Base-by-base conservation (phyloP, 2,329 filamentous ascomycete genomes). In the Fusarium vanettenii region DNA sequence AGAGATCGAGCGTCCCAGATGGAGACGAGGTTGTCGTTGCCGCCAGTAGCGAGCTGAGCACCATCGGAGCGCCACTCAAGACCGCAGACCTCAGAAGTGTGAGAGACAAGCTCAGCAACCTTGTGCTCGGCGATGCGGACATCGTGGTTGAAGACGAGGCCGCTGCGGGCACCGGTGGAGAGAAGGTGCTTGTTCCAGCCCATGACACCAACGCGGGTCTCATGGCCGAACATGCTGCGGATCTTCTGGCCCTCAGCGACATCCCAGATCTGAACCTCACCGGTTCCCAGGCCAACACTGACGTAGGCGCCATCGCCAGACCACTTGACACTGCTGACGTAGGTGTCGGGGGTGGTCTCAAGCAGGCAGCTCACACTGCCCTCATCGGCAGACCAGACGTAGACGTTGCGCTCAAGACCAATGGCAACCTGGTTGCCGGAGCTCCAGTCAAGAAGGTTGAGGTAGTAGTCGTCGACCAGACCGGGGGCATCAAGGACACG, bases 251-350 rank as follows among this genome's bases (percentile, higher is more conserved):
- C 92, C 84, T 99, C 97, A 79, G 97, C 94, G 31, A 98, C 96
- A 80, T 98, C 97, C 96, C 97, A 99, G 86, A 99, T 99, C 87
- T 99, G 97, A 41, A 99, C 95, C 84, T 99, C 97, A 70, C 97
- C 97, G 41, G 95, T 95, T 71, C 95, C 96, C 60, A 99, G 93
- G 71, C 97, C 97, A 77, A 98, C 95, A 74, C 95, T 93, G 75
- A 99, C 95, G 81, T 99, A 98, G 35, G 96, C 95, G 70, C 97
- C 97, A 80, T 99, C 97, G 60, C 94, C 95, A 72, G 95, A 98
- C 97, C 97, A 99, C 87, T 98, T 98, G 81, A 99, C 96, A 76
- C 95, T 98, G 87, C 95, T 97, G 80, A 99, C 92, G 82, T 99
- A 98, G 22, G 96, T 98, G 83, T 99, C 97, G 22, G 94, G 88